Evolutionary conservation across 805 yeast genomes (phyloP), one percentile per base, ranked within the genome.

Genomic region (Millerozyma acaciae): DNA sequence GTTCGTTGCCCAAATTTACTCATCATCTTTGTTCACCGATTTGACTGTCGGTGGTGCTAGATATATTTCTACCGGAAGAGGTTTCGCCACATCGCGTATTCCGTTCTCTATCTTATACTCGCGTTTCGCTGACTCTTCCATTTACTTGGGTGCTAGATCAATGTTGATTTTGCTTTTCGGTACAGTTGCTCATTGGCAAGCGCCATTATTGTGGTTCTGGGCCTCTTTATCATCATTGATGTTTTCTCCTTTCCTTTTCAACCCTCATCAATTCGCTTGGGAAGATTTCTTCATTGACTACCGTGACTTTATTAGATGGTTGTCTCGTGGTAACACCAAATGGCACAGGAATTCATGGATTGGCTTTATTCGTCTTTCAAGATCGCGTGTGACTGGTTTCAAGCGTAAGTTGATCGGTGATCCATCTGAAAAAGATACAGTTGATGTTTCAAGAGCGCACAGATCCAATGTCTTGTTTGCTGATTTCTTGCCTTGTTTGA

Each of bases 261-360:
- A 93, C 67, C 98, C 98, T 30, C 97, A 90, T 67, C 97, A 93
- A 70, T 93, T 89, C 62, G 79, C 96, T 32, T 83, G 94, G 89
- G 84, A 81, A 57, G 97, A 89, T 65, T 90, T 84, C 77, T 87
- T 90, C 66, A 78, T 90, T 58, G 98, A 93, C 62, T 93, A 93
- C 76, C 78, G 96, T 62, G 95, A 87, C 56, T 93, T 76, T 65
- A 81, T 89, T 53, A 76, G 86, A 68, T 84, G 94, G 94, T 68
- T 84, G 53, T 78, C 87, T n/a, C 80, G 93, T 72, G 94, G 94
- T 75, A 84, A 84, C 67, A 79, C 84, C 49, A 80, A 82, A 58
- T 84, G 86, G 81, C 90, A 84, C 67, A 79, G 86, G 70, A 82
- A 82, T 65, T 83, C 93, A 5, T 84, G 94, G 94, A 81, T 84